A percentile compares a stretch with the other conserved stretches of the same genome.
These are phyloP conservation scores for Fusarium foetens DNA, from an alignment of 2,329 filamentous ascomycete species.

Conservation along the genomic window DNA sequence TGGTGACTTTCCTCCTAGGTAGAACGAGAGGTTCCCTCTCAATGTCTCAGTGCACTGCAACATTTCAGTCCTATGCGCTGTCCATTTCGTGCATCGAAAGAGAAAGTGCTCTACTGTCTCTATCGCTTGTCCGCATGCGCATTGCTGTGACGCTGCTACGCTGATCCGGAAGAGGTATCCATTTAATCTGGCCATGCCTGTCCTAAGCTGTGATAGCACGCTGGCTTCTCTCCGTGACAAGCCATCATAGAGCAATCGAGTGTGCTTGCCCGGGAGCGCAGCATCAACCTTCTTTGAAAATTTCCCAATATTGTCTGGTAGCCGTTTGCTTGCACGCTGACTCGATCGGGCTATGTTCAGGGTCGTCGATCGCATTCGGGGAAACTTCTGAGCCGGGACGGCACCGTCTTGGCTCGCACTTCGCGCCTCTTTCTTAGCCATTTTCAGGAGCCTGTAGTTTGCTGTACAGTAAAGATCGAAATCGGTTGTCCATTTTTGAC, in stretches of 20 bases:
- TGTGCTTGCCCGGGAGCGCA: neutral
- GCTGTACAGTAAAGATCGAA: too few species aligned
- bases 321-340: neutral
- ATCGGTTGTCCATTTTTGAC: too few species aligned
- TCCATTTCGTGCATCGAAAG: constrained; percentile 6
- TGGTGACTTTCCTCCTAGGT: constrained; percentile 37
- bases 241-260: neutral
- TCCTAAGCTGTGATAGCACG: constrained; percentile 26
- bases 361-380: neutral
- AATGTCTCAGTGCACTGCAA: constrained; percentile 14
- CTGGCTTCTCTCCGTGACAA: neutral
- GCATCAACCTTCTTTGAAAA: neutral
- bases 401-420: neutral
- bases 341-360: neutral
- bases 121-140: neutral
- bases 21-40: constrained; percentile 30
- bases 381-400: neutral
- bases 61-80: constrained; percentile 8
- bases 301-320: neutral
- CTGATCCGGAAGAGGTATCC: constrained; percentile 1
- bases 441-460: too few species aligned
- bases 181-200: constrained; percentile 32
- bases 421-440: neutral
- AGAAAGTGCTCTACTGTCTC: constrained; percentile 23
- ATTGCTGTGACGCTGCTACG: constrained; percentile 24